Evolutionary conservation across 495 filamentous ascomycete genomes (phyloP).

Genomic region (Hypomontagnella monticulosa): DNA sequence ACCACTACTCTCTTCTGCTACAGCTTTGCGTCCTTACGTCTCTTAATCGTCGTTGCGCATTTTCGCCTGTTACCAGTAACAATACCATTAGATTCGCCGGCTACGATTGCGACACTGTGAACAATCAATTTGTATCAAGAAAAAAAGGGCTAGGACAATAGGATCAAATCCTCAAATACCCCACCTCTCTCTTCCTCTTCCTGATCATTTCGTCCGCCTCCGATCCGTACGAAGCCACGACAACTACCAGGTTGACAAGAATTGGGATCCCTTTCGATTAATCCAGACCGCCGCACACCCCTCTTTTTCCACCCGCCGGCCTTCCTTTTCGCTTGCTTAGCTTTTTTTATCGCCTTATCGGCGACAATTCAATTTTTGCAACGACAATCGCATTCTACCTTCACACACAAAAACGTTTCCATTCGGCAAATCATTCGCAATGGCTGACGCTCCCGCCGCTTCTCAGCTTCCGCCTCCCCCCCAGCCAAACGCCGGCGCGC

Average conservation of each 20-base stretch:
- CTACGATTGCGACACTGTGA: conserved; percentile 29
- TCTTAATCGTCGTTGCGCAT: conserved; percentile 33
- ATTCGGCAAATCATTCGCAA: conserved; percentile 50
- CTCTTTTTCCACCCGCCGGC: conserved; percentile 21
- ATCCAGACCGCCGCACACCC: conserved; percentile 20
- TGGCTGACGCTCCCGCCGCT: conserved; percentile 72
- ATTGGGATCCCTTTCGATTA: conserved; percentile 23
- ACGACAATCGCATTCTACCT: conserved; percentile 34
- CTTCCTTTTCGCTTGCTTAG: conserved; percentile 25
- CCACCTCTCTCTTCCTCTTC: conserved; percentile 10
- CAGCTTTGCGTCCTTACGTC: conserved; percentile 30
- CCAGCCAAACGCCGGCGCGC: conserved; percentile 72
- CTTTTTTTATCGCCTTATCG: conserved; percentile 30
- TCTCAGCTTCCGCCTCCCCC: conserved; percentile 72
- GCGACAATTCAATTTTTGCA: conserved; percentile 30
- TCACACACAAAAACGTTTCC: conserved; percentile 14
- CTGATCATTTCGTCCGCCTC: conserved; percentile 22
- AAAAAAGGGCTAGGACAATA: conserved; percentile 17
- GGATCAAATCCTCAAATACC: conserved; percentile 31
- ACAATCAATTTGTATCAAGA: conserved; percentile 9
- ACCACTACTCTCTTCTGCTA: neutral
- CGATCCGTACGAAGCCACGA: conserved; percentile 36
- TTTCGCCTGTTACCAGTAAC: conserved; percentile 17
- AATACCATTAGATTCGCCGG: conserved; percentile 39
- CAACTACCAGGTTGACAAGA: conserved; percentile 16